Base-by-base conservation (phyloP, 2,329 filamentous ascomycete genomes). In the Colletotrichum acutatum region DNA sequence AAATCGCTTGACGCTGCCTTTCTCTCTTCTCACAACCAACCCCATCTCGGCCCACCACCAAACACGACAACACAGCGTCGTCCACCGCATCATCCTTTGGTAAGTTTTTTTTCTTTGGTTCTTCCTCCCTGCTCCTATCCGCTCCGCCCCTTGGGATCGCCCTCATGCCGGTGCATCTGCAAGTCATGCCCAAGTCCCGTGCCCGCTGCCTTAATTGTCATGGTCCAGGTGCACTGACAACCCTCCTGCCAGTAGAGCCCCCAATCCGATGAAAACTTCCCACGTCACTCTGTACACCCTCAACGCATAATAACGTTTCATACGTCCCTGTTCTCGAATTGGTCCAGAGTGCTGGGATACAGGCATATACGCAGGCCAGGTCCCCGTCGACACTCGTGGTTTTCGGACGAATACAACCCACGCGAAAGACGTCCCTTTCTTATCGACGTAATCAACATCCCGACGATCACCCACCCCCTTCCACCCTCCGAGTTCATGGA, bases 251-350 rank as follows among this genome's bases (percentile, higher is more conserved):
- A 67, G 67, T 62, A 67, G n/a, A 62, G 30, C 37, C 52, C 59
- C 54, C 46, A 65, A 60, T 69, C 72, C 65, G 70, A 74, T 73
- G 64, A 73, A 66, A 73, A 69, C 52, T 19, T 58, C 59, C 69
- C 64, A 73, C 71, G 61, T 24, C 68, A 66, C 57, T 56, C 68
- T 66, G 54, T 28, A 73, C 61, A 73, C 61, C 64, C 54, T 54
- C 68, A 57, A 75, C 73, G 78, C 77, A 78, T 77, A 77, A 78
- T 60, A 74, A 75, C 77, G 77, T 78, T 79, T 79, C 76, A 79
- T 68, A 74, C 62, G 72, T 65, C 64, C 60, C 63, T 70, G 62
- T 62, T 67, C 57, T 54, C 62, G 71, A 56, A 66, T 58, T 54
- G 59, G 30, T 70, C 71, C 74, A 67, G 67, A 52, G 46, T 66